phyloP scores from a whole-genome alignment of 2,329 filamentous ascomycete genomes.

The Trichoderma koningiopsis region DNA sequence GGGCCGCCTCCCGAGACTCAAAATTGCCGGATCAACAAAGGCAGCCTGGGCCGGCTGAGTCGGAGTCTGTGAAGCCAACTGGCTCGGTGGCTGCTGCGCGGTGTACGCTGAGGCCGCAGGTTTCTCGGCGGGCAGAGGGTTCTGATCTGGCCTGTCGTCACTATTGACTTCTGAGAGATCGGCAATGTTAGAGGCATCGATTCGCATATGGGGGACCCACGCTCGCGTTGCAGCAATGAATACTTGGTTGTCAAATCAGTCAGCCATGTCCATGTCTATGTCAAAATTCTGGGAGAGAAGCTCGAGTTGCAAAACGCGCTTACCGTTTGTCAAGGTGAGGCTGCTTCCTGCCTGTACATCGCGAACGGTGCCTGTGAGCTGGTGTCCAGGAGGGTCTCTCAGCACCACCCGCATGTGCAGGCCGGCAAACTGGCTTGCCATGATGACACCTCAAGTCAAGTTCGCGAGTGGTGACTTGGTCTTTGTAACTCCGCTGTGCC shows the following conservation, averaged over 20 bases:
- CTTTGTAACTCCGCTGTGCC: not conserved
- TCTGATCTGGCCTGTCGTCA: slow-evolving; percentile 35
- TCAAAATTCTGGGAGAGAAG: not conserved
- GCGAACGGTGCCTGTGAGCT: slow-evolving; percentile 70
- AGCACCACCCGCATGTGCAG: slow-evolving; percentile 75
- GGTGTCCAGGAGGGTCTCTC: slow-evolving; percentile 62
- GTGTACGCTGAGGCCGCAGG: slow-evolving; percentile 34
- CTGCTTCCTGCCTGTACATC: slow-evolving; percentile 67
- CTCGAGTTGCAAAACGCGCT: slow-evolving; percentile 7
- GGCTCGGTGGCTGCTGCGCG: not conserved
- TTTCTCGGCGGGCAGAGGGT: slow-evolving; percentile 21
- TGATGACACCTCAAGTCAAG: slow-evolving; percentile 28
- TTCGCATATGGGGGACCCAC: slow-evolving; percentile 47
- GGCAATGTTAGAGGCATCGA: slow-evolving; percentile 49
- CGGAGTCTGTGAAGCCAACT: not conserved
- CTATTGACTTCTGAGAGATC: slow-evolving; percentile 47
- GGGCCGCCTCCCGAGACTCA: slow-evolving; percentile 63
- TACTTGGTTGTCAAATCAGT: slow-evolving; percentile 34
- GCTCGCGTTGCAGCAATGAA: slow-evolving; percentile 47
- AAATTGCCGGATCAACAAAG: slow-evolving; percentile 81
- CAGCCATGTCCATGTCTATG: not conserved
- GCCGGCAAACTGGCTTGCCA: slow-evolving; percentile 70
- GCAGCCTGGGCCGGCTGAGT: slow-evolving; percentile 38
- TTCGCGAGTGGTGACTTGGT: not conserved
- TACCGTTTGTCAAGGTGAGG: slow-evolving; percentile 73